Percentiles rank a stretch among this genome's conserved stretches.
These are phyloP conservation scores for Symbiodinium pilosum DNA, from an alignment of 73 alveolate genomes.

Conservation along the genomic window DNA sequence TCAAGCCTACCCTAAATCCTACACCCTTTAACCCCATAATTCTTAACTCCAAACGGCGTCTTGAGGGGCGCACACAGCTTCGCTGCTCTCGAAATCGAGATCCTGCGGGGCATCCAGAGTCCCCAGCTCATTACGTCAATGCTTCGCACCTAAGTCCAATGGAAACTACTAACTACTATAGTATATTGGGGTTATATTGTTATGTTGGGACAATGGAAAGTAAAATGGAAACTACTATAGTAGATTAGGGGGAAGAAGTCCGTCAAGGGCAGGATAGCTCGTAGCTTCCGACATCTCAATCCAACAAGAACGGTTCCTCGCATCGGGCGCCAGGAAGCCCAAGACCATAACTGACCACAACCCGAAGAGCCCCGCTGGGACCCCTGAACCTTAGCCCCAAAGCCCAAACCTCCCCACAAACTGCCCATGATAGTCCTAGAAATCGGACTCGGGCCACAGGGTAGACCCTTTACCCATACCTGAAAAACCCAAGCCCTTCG, in stretches of 20 bases:
- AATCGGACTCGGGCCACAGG: no score
- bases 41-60: neutral
- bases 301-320: no score
- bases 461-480: neutral
- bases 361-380: no score
- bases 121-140: neutral
- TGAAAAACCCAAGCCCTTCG: no score
- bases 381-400: neutral
- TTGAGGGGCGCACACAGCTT: neutral
- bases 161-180: no score
- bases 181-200: neutral
- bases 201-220: neutral
- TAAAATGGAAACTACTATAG: neutral
- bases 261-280: neutral
- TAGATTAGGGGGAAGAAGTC: neutral
- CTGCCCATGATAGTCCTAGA: no score
- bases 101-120: neutral
- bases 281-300: no score
- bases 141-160: no score
- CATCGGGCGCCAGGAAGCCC: no score
- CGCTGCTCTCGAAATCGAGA: conserved; percentile 18
- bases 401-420: neutral
- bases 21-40: neutral
- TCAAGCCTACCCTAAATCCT: neutral
- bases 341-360: no score